Percentiles rank a stretch among this genome's conserved stretches.
Conservation (phyloP, 139 green algal genomes). For the Micromonas commoda region DNA sequence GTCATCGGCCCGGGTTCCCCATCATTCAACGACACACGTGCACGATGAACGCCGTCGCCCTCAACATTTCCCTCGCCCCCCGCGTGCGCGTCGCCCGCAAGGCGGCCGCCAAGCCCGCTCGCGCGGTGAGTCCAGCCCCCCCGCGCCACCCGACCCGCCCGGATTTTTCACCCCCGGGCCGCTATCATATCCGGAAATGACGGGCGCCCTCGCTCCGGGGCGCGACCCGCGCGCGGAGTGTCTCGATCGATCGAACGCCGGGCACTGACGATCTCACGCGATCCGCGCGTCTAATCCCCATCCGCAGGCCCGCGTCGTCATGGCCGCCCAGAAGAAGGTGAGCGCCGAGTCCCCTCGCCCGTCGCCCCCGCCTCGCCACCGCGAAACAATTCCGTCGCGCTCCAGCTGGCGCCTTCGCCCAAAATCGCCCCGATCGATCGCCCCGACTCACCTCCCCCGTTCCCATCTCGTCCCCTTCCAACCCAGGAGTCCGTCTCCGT, state of each 20-base stretch:
- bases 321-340: not conserved
- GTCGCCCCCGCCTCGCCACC: too few relatives aligned
- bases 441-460: not conserved
- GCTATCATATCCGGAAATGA: too few relatives aligned
- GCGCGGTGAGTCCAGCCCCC: not conserved
- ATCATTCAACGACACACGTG: not conserved
- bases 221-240: too few relatives aligned
- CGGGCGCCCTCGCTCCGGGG: too few relatives aligned
- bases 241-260: too few relatives aligned
- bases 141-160: too few relatives aligned
- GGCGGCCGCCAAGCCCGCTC: not conserved
- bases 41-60: not conserved
- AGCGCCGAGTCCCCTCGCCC: not conserved
- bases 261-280: too few relatives aligned
- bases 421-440: not conserved
- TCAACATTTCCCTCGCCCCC: not conserved
- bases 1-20: too few relatives aligned
- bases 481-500: not conserved
- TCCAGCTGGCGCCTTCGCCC: too few relatives aligned
- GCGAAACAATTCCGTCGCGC: too few relatives aligned
- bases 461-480: not conserved
- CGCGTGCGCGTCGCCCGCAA: not conserved
- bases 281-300: not conserved
- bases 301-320: not conserved
- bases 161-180: not conserved